Evolutionary conservation across 106 monocot species (phyloP), one percentile per base, ranked within the genome.

Genomic region (Cymbidium sinense): DNA sequence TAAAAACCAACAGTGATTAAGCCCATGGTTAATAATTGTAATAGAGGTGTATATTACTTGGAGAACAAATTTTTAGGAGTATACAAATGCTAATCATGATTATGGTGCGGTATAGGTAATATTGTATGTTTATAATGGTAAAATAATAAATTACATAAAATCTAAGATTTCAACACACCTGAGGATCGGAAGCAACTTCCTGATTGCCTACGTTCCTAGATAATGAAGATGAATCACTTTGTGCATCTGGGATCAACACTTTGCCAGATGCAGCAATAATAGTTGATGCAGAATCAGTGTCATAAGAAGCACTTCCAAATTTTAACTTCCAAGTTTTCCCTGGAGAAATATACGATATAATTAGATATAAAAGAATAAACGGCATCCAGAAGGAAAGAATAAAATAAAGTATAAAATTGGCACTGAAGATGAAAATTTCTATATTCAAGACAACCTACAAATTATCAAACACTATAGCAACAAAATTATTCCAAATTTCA

Each of bases 211-310:
- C 13, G 77, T 73, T 81, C 20, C 27, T 37, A 33, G 79, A 43
- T 3, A 83, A 64, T 25, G 82, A 65, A 20, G 78, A 76, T 23
- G 64, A 76, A 73, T 80, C 87, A 70, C 77, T 82, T 70, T 83
- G 47, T 10, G 75, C 77, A 37, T 76, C 89, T 0, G 91, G 82
- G 64, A 91, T 61, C 61, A 86, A 64, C 33, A 86, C 82, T 78
- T 91, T 84, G 50, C 84, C 80, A 43, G 86, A 86, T 65, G 83
- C 77, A 83, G 85, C 75, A 83, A 80, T 79, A 70, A 75, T 27
- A 21, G 20, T 81, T 51, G 87, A 80, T 74, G 79, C 5, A 76
- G 85, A 77, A 80, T 77, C 83, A 54, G 72, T 64, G 43, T 82
- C 79, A 55, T 34, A 83, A 43, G 85, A 81, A 55, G 80, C 81